Percentiles rank a stretch among this genome's conserved stretches.
These are phyloP conservation scores for Poronia punctata DNA, from an alignment of 495 filamentous ascomycete genomes.

Conservation along the genomic window DNA sequence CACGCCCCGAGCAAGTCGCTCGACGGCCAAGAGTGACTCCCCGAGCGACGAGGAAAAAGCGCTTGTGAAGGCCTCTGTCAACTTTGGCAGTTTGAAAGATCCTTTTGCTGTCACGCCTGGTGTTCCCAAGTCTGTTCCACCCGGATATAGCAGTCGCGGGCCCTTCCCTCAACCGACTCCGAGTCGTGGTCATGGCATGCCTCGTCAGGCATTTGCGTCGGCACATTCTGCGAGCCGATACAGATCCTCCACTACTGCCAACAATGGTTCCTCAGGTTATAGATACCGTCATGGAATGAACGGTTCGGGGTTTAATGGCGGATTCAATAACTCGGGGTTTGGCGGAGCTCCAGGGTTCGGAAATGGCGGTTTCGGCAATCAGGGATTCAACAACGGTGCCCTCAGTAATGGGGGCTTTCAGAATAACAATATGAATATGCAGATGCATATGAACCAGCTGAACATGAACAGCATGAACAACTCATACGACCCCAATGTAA, in stretches of 20 bases:
- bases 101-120: slow-evolving; percentile 10
- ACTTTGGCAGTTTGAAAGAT: slow-evolving; percentile 10
- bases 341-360: background rate
- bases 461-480: too few species aligned
- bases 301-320: slow-evolving; percentile 2
- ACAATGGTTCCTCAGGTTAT: background rate
- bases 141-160: background rate
- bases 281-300: slow-evolving; percentile 1
- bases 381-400: too few species aligned
- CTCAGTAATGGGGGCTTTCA: too few species aligned
- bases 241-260: slow-evolving; percentile 3
- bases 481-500: too few species aligned
- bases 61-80: slow-evolving; percentile 7
- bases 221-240: background rate
- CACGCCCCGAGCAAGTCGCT: background rate
- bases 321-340: slow-evolving; percentile 2
- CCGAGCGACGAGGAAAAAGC: slow-evolving; percentile 8
- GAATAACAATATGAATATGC: too few species aligned
- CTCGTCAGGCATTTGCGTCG: slow-evolving; percentile 4
- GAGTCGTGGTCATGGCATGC: background rate
- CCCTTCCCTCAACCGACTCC: slow-evolving; percentile 8
- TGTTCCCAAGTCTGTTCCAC: slow-evolving; percentile 2
- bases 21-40: background rate
- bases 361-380: too few species aligned
- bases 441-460: too few species aligned